Conservation (phyloP, 768 basidiomycete genomes). For the Hemileccinum rubropunctum region DNA sequence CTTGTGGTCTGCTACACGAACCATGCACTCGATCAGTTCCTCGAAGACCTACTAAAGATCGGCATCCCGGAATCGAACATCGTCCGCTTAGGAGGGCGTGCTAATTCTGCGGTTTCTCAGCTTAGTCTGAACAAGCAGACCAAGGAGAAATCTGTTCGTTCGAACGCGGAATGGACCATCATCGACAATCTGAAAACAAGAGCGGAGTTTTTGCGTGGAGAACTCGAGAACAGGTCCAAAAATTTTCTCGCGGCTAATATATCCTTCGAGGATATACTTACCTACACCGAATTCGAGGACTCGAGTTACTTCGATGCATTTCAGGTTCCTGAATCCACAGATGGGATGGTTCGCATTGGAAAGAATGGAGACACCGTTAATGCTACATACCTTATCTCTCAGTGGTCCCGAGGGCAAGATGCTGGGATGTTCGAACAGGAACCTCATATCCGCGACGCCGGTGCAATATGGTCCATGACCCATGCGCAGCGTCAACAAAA, state of each 20-base stretch:
- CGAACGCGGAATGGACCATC: constrained; percentile 36
- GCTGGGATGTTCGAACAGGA: constrained; percentile 41
- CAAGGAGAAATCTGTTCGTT: constrained; percentile 19
- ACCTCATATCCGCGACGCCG: constrained; percentile 20
- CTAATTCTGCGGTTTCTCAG: constrained; percentile 43
- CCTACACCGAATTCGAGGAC: constrained; percentile 52
- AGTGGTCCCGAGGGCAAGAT: constrained; percentile 44
- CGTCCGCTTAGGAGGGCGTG: constrained; percentile 56
- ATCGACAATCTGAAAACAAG: constrained; percentile 40
- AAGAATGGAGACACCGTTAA: constrained; percentile 36
- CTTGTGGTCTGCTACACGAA: constrained; percentile 73
- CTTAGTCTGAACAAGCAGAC: constrained; percentile 44
- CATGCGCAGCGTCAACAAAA: constrained; percentile 23
- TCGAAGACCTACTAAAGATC: constrained; percentile 58
- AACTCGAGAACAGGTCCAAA: constrained; percentile 31
- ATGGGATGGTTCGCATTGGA: constrained; percentile 49
- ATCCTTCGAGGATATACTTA: constrained; percentile 33
- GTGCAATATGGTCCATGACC: constrained; percentile 39
- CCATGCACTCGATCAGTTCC: constrained; percentile 68
- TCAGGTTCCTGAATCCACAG: constrained; percentile 35
- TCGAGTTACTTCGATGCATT: constrained; percentile 45
- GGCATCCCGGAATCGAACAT: constrained; percentile 51
- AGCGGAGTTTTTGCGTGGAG: constrained; percentile 1
- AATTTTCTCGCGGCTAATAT: constrained; percentile 24
- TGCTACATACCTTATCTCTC: constrained; percentile 42